Evolutionary conservation across 345 rosid species (phyloP).

Genomic region (Raphanus sativus): DNA sequence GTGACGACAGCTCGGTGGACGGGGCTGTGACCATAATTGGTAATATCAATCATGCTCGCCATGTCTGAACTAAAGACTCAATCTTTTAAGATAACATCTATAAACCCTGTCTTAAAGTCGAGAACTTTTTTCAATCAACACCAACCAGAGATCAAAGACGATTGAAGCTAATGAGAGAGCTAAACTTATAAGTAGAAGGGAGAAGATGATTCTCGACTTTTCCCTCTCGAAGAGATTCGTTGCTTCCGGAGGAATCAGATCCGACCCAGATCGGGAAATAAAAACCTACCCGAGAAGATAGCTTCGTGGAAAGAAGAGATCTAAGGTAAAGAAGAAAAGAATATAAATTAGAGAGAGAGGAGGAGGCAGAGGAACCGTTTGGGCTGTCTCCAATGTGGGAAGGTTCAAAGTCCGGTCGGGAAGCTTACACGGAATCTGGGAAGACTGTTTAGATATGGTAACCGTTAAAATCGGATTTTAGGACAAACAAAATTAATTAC

Average conservation of each 20-base stretch:
- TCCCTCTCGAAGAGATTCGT: constrained; percentile 28
- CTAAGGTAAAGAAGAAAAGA: constrained; percentile 8
- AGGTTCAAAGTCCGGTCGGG: constrained; percentile 42
- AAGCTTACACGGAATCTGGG: constrained; percentile 40
- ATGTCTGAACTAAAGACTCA: constrained; percentile 28
- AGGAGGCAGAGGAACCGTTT: constrained; percentile 35
- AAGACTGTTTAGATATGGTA: neutral
- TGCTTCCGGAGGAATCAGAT: constrained; percentile 44
- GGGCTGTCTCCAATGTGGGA: constrained; percentile 26
- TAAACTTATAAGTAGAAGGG: neutral
- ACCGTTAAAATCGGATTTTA: too few relatives aligned
- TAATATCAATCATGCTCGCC: constrained; percentile 78
- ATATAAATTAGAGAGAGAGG: neutral
- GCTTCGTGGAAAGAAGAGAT: neutral
- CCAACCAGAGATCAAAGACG: constrained; percentile 26
- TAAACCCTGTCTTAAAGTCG: neutral
- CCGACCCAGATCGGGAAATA: constrained; percentile 38
- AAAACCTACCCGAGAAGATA: constrained; percentile 17
- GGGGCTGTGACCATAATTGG: constrained; percentile 82
- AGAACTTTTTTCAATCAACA: neutral
- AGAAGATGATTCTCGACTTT: constrained; percentile 17
- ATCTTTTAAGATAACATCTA: neutral
- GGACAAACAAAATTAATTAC: too few relatives aligned
- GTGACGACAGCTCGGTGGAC: constrained; percentile 75
- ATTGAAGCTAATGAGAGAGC: constrained; percentile 12